Conservation (phyloP, 2,329 filamentous ascomycete species). For the Ambrosiella beaveri region DNA sequence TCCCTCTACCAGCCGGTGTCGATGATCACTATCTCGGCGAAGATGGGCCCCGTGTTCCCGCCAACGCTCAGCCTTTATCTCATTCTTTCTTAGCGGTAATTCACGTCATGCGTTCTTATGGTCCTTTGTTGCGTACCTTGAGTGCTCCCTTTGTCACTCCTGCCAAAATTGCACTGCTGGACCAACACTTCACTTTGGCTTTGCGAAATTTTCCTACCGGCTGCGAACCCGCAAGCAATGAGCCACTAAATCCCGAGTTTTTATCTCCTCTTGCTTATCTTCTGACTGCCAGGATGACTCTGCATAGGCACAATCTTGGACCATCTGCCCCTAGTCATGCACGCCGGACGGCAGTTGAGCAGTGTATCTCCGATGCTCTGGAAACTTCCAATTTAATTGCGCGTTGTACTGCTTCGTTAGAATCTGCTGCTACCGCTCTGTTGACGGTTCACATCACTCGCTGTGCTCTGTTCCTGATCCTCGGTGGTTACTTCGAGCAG, state of each 20-base stretch:
- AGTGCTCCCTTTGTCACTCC: constrained; percentile 48
- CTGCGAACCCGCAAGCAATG: constrained; percentile 49
- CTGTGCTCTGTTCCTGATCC: constrained; percentile 62
- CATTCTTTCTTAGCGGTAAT: constrained; percentile 64
- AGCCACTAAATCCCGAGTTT: constrained; percentile 54
- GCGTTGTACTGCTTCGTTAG: constrained; percentile 43
- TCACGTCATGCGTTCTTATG: constrained; percentile 63
- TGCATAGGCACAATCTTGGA: constrained; percentile 78
- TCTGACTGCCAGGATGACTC: constrained; percentile 64
- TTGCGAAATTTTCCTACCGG: constrained; percentile 57
- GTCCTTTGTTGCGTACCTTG: constrained; percentile 54
- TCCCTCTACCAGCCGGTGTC: constrained; percentile 57
- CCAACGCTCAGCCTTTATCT: constrained; percentile 37
- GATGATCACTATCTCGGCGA: constrained; percentile 63
- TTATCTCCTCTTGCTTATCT: constrained; percentile 62
- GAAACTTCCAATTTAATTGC: constrained; percentile 66
- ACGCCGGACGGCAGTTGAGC: constrained; percentile 55
- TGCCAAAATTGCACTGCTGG: constrained; percentile 57
- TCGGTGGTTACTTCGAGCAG: constrained; percentile 53
- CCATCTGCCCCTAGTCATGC: constrained; percentile 49
- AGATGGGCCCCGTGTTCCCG: constrained; percentile 35
- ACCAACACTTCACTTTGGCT: constrained; percentile 62
- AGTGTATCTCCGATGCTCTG: constrained; percentile 55
- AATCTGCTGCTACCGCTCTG: constrained; percentile 53
- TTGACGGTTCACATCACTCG: constrained; percentile 77